Base-by-base conservation (phyloP, 2,329 filamentous ascomycete species). In the Fusarium longipes region DNA sequence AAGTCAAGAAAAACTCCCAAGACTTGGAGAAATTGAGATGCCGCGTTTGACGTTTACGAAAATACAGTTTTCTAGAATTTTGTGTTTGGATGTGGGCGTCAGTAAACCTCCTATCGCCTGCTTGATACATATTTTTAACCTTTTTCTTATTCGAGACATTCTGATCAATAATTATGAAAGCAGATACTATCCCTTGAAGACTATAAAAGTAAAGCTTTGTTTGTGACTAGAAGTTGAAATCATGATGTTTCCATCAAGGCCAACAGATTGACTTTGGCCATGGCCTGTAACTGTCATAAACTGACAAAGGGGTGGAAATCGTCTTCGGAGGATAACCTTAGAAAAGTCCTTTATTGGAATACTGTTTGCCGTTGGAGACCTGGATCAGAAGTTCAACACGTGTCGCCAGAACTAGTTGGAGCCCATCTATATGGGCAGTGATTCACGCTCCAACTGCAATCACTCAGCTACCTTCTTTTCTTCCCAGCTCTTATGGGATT, bases 71-170 rank as follows among this genome's bases (percentile, higher is more conserved):
- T n/a, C 29, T n/a, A 4, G 3, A 24, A n/a, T 4, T 33, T 24
- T 47, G 3, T 2, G 17, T 7, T 47, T 4, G 1, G 24, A 32
- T 5, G 5, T 22, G 5, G 29, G 5, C 5, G 6, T 32, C 3
- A 10, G 32, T n/a, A 12, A 2, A 3, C 15, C 4, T n/a, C 7
- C 3, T 22, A 12, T n/a, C 15, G 12, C 7, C 12, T 22, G 3
- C 3, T 14, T 2, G 11, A 8, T n/a, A 9, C 3, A 15, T 14
- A 15, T 1, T 6, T 11, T 6, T 4, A 15, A 10, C 27, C 10
- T 15, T n/a, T n/a, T 7, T 24, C 24, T 4, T 15, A 18, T 1
- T 14, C n/a, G n/a, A n/a, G n/a, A n/a, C n/a, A n/a, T n/a, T n/a
- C 18, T 22, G 29, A 33, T 8, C 25, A 25, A 8, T 25, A 25